Percentiles rank a stretch among this genome's conserved stretches.
phyloP scores from a whole-genome alignment of 495 filamentous ascomycete species.

The Xylaria curta region DNA sequence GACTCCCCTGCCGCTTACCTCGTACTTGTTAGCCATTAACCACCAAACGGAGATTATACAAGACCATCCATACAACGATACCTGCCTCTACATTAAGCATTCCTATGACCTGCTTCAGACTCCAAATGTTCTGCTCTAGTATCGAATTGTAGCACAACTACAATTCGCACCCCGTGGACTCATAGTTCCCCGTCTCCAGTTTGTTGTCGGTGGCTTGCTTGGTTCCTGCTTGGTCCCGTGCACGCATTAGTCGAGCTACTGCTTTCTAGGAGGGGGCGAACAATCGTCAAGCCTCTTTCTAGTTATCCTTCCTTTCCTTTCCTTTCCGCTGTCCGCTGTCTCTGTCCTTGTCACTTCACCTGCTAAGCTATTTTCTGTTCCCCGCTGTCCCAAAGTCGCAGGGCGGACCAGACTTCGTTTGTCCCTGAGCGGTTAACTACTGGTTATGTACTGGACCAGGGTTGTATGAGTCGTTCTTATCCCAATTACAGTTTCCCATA shows the following conservation, averaged over 20 bases:
- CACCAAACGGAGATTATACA: not conserved
- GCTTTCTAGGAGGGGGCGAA: conserved; percentile 22
- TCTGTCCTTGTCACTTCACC: not conserved
- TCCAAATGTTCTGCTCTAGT: not conserved
- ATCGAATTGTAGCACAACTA: conserved; percentile 7
- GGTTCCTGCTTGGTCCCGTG: conserved; percentile 22
- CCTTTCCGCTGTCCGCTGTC: too few species aligned
- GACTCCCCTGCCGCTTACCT: conserved; percentile 8
- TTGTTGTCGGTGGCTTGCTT: conserved; percentile 19
- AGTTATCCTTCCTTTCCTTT: not conserved
- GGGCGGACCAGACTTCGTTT: not conserved
- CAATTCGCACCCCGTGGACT: conserved; percentile 4
- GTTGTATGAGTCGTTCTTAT: conserved; percentile 23
- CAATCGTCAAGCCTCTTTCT: conserved; percentile 6
- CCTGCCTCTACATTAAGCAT: not conserved
- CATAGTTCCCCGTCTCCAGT: not conserved
- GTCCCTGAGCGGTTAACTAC: conserved; percentile 9
- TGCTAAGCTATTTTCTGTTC: not conserved
- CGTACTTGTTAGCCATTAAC: not conserved
- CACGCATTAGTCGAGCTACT: conserved; percentile 8
- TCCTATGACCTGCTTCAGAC: not conserved
- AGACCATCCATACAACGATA: not conserved
- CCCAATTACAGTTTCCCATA: conserved; percentile 13
- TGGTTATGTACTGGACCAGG: not conserved
- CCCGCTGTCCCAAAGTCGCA: not conserved